Conservation (phyloP, 345 rosid species). For the Firmiana major region DNA sequence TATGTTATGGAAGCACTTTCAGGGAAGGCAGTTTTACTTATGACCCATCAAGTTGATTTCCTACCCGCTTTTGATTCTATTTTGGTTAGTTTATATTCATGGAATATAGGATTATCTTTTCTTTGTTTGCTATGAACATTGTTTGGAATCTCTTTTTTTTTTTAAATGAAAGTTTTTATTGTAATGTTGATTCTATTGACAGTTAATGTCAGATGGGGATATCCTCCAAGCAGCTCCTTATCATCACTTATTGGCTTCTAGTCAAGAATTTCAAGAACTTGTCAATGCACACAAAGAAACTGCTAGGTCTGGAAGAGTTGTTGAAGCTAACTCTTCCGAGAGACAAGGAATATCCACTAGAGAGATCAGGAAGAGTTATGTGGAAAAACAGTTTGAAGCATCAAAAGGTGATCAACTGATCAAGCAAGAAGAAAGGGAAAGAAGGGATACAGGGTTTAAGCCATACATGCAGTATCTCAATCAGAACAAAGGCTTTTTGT, state of each 20-base stretch:
- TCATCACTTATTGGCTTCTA: constrained; percentile 55
- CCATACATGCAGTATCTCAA: constrained; percentile 68
- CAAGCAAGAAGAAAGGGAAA: constrained; percentile 78
- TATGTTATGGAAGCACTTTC: constrained; percentile 75
- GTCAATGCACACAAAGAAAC: constrained; percentile 94
- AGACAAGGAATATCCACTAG: constrained; percentile 25
- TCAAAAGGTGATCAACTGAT: constrained; percentile 67
- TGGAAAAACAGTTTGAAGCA: constrained; percentile 34
- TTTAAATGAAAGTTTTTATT: background rate
- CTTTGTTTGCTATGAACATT: background rate
- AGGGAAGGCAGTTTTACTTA: constrained; percentile 73
- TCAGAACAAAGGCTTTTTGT: constrained; percentile 60
- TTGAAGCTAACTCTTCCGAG: constrained; percentile 35
- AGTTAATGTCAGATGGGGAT: constrained; percentile 92
- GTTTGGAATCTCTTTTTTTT: background rate
- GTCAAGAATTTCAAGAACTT: constrained; percentile 73
- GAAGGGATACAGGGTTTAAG: constrained; percentile 69
- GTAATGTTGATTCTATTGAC: constrained; percentile 20
- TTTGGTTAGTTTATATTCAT: constrained; percentile 50
- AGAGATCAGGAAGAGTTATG: constrained; percentile 57
- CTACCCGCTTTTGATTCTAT: constrained; percentile 80
- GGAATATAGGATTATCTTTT: background rate
- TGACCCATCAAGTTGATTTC: constrained; percentile 98
- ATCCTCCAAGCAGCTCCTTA: constrained; percentile 67
- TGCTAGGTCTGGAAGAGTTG: constrained; percentile 73